Conservation (phyloP, 73 alveolate species). For the Breviolum minutum region DNA sequence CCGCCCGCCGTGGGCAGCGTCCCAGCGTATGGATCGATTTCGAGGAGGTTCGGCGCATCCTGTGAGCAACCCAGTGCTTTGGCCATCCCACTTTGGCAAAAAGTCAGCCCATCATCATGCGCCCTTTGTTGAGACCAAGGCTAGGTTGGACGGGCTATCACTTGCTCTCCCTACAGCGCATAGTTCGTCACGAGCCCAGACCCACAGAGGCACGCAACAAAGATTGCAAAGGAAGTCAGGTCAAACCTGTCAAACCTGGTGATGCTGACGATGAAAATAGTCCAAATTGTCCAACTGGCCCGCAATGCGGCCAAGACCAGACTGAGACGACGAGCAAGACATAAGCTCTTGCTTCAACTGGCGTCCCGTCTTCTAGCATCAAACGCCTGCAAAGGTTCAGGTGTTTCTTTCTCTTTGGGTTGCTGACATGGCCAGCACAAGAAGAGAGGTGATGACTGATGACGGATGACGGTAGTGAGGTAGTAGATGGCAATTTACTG, state of each 20-base stretch:
- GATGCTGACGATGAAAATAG: neutral
- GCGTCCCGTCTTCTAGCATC: neutral
- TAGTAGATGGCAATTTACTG: no score
- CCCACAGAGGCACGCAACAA: no score
- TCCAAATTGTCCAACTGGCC: neutral
- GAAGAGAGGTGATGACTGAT: no score
- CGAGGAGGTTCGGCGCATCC: conserved; percentile 62
- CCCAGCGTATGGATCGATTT: conserved; percentile 94
- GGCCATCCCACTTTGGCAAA: no score
- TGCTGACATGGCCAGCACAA: neutral
- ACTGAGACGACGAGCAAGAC: neutral
- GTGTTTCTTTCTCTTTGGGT: neutral
- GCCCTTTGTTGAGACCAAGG: neutral
- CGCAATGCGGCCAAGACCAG: neutral
- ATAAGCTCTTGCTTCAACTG: neutral
- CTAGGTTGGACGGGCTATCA: conserved; percentile 59
- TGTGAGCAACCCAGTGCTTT: neutral
- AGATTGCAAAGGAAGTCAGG: neutral
- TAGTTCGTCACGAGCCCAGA: neutral
- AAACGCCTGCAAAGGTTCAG: conserved; percentile 3
- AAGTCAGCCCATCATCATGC: no score
- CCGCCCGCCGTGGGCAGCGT: conserved; percentile 93
- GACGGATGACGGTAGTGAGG: no score
- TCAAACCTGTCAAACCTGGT: neutral
- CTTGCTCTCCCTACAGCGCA: conserved; percentile 51